phyloP scores from a whole-genome alignment of 805 yeast species.

The Saturnispora gosingensis region DNA sequence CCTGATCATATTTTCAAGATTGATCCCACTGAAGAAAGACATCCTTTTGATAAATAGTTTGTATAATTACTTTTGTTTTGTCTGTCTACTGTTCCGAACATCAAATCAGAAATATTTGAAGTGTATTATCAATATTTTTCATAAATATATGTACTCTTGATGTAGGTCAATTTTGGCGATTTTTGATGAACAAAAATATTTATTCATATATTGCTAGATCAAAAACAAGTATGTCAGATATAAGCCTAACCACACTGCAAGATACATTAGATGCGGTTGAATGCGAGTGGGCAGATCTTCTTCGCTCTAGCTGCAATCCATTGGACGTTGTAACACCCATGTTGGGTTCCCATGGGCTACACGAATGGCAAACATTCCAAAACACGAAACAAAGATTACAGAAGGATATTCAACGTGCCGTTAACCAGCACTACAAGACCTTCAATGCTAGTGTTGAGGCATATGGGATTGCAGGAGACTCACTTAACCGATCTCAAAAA shows the following conservation, averaged over 20 bases:
- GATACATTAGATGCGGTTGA: constrained; percentile 8
- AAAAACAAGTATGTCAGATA: not conserved
- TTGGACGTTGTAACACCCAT: constrained; percentile 76
- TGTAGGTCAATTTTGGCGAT: not conserved
- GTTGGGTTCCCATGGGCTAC: constrained; percentile 69
- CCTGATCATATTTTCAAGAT: constrained; percentile 72
- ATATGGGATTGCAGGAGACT: constrained; percentile 59
- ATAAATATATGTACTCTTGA: not conserved
- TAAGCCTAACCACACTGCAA: constrained; percentile 5
- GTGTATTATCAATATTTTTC: not conserved
- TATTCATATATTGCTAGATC: not conserved
- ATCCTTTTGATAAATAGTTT: constrained; percentile 14
- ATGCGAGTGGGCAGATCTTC: constrained; percentile 31
- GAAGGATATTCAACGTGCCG: constrained; percentile 53
- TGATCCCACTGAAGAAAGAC: constrained; percentile 39
- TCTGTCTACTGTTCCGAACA: not conserved
- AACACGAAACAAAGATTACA: constrained; percentile 50
- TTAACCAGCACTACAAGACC: constrained; percentile 72
- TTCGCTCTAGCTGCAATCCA: constrained; percentile 58
- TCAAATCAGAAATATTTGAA: not conserved
- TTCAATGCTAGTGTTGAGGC: constrained; percentile 83
- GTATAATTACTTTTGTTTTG: not conserved
- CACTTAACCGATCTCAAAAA: constrained; percentile 55
- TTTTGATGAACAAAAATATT: not conserved
- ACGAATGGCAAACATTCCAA: constrained; percentile 60